A percentile compares a stretch with the other conserved stretches of the same genome.
These are phyloP conservation scores for Omphalea diandra DNA, from an alignment of 441 rosid species.

Conservation along the genomic window DNA sequence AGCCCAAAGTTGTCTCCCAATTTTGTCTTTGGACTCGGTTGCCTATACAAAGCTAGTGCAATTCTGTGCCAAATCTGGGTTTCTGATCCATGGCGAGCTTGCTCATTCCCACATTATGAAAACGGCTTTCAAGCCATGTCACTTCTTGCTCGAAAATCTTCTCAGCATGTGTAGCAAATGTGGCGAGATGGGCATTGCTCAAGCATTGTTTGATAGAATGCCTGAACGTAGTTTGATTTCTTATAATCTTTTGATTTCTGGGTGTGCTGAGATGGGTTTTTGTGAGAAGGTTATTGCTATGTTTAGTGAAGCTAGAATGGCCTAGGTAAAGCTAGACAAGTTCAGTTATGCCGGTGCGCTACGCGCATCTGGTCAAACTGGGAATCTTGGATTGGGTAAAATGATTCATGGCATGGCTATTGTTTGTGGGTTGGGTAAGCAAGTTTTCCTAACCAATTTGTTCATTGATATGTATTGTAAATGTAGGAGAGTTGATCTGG, in stretches of 20 bases:
- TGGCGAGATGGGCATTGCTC: constrained; percentile 7
- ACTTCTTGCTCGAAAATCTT: constrained; percentile 40
- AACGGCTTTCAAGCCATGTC: constrained; percentile 34
- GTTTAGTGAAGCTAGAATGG: constrained; percentile 10
- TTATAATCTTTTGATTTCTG: constrained; percentile 20
- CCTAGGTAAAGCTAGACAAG: constrained; percentile 13
- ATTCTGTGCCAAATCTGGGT: constrained; percentile 38
- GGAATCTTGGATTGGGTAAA: constrained; percentile 10
- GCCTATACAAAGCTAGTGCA: constrained; percentile 39
- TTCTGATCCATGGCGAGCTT: constrained; percentile 34
- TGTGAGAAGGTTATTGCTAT: neutral
- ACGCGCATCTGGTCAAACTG: constrained; percentile 11
- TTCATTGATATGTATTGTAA: constrained; percentile 20
- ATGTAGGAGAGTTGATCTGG: constrained; percentile 9
- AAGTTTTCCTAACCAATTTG: constrained; percentile 15
- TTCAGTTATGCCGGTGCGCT: constrained; percentile 18
- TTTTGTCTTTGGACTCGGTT: constrained; percentile 27
- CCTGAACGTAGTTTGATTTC: constrained; percentile 11
- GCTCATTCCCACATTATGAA: constrained; percentile 41
- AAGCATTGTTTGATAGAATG: constrained; percentile 14
- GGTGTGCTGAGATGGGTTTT: constrained; percentile 3
- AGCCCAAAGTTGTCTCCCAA: constrained; percentile 10
- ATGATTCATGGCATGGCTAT: constrained; percentile 11
- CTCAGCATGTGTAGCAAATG: constrained; percentile 30
- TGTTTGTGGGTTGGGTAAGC: constrained; percentile 4